These are phyloP conservation scores for Myxozyma udenii DNA, from an alignment of 805 yeast species.

Conservation along the genomic window DNA sequence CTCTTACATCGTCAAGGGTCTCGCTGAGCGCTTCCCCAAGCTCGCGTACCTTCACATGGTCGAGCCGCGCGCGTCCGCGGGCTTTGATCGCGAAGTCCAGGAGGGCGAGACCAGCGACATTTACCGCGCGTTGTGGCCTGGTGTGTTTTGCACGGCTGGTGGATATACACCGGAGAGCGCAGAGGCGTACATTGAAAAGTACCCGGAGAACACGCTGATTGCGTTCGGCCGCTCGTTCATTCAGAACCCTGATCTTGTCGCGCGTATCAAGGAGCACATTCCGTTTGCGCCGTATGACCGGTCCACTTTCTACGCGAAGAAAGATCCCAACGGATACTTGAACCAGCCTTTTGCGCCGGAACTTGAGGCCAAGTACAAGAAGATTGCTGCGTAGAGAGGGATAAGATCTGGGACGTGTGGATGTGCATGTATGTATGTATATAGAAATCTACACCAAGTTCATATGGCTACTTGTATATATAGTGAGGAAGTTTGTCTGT, in stretches of 20 bases:
- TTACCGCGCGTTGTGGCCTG: conserved; percentile 16
- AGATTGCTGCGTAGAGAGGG: no score
- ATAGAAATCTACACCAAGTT: background rate
- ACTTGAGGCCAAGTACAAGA: conserved; percentile 11
- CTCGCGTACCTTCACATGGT: conserved; percentile 46
- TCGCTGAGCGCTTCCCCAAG: conserved; percentile 42
- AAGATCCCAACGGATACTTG: conserved; percentile 11
- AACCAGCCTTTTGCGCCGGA: conserved; percentile 13
- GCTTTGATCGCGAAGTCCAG: conserved; percentile 11
- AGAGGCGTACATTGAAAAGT: conserved; percentile 3
- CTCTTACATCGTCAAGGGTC: conserved; percentile 43
- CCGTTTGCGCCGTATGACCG: conserved; percentile 49
- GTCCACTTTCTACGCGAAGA: conserved; percentile 44
- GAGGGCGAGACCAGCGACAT: conserved; percentile 5
- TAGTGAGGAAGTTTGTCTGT: background rate
- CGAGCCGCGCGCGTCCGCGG: conserved; percentile 46
- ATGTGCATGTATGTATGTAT: background rate
- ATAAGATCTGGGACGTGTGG: no score
- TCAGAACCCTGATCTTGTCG: conserved; percentile 55
- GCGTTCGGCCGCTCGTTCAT: conserved; percentile 51
- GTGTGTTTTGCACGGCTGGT: conserved; percentile 29
- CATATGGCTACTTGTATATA: background rate
- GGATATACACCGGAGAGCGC: conserved; percentile 25
- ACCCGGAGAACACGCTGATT: conserved; percentile 30
- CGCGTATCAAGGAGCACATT: conserved; percentile 44